phyloP scores from a whole-genome alignment of 2,329 filamentous ascomycete species.

The Claviceps arundinis region DNA sequence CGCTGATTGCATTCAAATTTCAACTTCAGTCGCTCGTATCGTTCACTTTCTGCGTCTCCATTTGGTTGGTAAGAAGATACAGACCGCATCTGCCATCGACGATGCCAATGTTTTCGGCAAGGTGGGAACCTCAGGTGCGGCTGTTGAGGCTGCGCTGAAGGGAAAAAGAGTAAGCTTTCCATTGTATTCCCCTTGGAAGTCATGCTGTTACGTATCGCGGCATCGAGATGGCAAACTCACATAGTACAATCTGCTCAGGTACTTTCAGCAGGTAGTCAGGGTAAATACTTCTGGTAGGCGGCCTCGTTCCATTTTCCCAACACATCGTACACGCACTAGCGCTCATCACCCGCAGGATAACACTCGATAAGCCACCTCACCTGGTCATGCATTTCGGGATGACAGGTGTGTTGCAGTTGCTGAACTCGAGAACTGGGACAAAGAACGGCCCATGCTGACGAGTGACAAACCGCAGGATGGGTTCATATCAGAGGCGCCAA shows the following conservation, averaged over 20 bases:
- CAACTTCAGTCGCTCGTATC: constrained; percentile 57
- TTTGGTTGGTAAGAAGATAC: constrained; percentile 72
- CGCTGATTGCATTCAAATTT: not conserved
- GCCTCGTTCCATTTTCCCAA: constrained; percentile 6
- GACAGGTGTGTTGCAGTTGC: constrained; percentile 31
- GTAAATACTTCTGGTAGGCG: constrained; percentile 90
- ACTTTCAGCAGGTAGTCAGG: constrained; percentile 62
- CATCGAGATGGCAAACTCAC: not conserved
- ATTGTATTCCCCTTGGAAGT: no score
- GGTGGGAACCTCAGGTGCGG: constrained; percentile 63
- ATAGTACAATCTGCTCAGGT: constrained; percentile 23
- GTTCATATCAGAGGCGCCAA: constrained; percentile 71
- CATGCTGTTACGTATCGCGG: no score
- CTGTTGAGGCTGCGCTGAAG: constrained; percentile 59
- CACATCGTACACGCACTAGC: constrained; percentile 24
- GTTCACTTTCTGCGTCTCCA: constrained; percentile 74
- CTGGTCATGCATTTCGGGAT: constrained; percentile 80
- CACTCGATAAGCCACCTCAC: constrained; percentile 65
- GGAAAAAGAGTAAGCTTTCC: constrained; percentile 46
- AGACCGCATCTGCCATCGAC: constrained; percentile 56
- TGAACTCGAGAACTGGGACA: not conserved
- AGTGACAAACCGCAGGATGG: constrained; percentile 44
- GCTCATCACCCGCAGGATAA: constrained; percentile 20
- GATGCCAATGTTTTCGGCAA: constrained; percentile 86
- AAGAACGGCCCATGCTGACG: constrained; percentile 3